Conservation (phyloP, 148 eudicot genomes). For the Tetragonia tetragonoides region DNA sequence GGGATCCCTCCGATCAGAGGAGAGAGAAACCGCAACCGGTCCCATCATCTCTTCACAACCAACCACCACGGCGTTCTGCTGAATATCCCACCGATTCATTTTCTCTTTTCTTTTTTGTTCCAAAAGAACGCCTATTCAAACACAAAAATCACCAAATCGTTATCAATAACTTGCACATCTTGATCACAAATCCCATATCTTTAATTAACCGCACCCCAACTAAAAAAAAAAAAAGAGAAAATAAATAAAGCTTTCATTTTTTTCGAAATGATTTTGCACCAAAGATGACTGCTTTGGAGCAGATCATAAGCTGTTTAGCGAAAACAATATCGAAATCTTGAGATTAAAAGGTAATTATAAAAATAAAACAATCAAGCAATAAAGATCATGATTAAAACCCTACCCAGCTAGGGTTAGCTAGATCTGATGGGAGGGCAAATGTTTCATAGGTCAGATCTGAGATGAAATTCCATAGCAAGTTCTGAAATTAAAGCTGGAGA, state of each 20-base stretch:
- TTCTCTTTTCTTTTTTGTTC: constrained; percentile 4
- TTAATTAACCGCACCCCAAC: not conserved
- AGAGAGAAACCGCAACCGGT: constrained; percentile 15
- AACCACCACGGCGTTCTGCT: constrained; percentile 26
- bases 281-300: not conserved
- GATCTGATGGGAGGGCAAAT: not conserved
- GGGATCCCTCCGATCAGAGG: constrained; percentile 25
- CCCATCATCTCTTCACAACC: constrained; percentile 31
- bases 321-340: not conserved
- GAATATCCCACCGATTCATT: constrained; percentile 37
- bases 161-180: not conserved
- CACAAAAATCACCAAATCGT: not conserved
- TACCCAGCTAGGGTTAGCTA: not conserved
- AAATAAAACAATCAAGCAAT: not conserved
- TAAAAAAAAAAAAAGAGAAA: not conserved
- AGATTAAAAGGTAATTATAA: not conserved
- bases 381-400: not conserved
- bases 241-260: not conserved
- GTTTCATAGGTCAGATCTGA: too few species aligned
- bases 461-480: too few species aligned
- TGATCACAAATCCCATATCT: not conserved
- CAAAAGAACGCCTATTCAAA: constrained; percentile 20
- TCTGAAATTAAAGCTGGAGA: too few species aligned
- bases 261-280: not conserved
- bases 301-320: not conserved